Percentiles rank a stretch among this genome's conserved stretches.
phyloP scores from a whole-genome alignment of 225 moss, liverwort and hornwort species.

The Pseudoscleropodium purum region DNA sequence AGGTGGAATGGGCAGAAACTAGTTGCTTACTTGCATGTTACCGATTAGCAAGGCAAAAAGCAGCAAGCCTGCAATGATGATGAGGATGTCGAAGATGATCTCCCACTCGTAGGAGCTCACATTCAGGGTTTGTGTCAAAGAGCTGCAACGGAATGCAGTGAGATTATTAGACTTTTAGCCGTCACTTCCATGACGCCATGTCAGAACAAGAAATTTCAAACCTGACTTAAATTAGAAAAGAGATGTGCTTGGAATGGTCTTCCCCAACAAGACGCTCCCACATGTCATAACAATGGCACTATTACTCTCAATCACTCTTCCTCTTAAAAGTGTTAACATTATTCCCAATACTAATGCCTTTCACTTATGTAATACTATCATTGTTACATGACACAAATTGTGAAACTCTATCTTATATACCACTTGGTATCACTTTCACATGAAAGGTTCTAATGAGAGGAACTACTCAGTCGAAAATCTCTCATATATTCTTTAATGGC shows the following conservation, averaged over 20 bases:
- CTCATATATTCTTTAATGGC: background rate
- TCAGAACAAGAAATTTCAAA: background rate
- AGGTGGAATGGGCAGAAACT: background rate
- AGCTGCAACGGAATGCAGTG: slow-evolving; percentile 37
- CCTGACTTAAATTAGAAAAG: background rate
- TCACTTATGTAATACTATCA: background rate
- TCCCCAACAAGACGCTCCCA: background rate
- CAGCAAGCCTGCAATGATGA: slow-evolving; percentile 68
- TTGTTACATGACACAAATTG: background rate
- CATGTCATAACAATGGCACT: background rate
- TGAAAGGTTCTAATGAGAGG: background rate
- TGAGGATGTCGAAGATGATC: slow-evolving; percentile 68
- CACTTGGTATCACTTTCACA: background rate
- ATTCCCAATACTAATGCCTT: background rate
- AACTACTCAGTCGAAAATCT: background rate
- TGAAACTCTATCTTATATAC: background rate
- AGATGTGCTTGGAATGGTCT: background rate
- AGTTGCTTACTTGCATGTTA: slow-evolving; percentile 76
- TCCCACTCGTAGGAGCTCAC: slow-evolving; percentile 82
- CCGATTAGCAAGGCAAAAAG: slow-evolving; percentile 88
- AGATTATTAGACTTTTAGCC: background rate
- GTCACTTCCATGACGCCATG: background rate
- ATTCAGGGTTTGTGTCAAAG: slow-evolving; percentile 47
- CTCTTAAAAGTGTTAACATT: background rate
- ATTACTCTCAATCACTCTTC: background rate